Percentiles rank a stretch among this genome's conserved stretches.
These are phyloP conservation scores for Lactarius sanguifluus DNA, from an alignment of 768 basidiomycete genomes.

Conservation along the genomic window DNA sequence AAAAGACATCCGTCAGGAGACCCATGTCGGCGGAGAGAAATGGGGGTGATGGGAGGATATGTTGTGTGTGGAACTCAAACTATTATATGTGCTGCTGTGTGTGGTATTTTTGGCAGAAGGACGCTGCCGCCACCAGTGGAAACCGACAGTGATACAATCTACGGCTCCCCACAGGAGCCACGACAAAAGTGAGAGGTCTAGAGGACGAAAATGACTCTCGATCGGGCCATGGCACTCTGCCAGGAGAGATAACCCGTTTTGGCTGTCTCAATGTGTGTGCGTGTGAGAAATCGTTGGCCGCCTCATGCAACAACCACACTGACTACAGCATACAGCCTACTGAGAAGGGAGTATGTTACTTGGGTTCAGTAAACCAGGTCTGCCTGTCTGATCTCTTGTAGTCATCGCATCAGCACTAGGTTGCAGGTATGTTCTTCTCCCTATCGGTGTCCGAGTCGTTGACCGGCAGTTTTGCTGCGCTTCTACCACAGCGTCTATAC, in stretches of 20 bases:
- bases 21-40: conserved; percentile 12
- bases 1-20: conserved; percentile 7
- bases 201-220: neutral
- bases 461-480: conserved; percentile 44
- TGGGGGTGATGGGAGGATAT: neutral
- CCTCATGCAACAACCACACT: no score
- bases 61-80: neutral
- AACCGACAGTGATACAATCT: neutral
- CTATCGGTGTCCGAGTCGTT: neutral
- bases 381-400: conserved; percentile 25
- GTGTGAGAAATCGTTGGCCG: neutral
- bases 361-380: neutral
- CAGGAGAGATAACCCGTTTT: neutral
- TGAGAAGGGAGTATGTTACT: conserved; percentile 35
- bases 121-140: neutral
- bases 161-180: neutral
- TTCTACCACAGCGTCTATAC: neutral
- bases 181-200: neutral
- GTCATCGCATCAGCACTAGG: conserved; percentile 57
- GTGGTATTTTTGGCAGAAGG: neutral
- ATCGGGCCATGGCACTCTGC: neutral
- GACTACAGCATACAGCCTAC: neutral
- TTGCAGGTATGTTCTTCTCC: conserved; percentile 37
- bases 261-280: neutral
- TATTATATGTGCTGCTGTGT: conserved; percentile 10